Percentiles rank a stretch among this genome's conserved stretches.
Evolutionary conservation across 805 yeast genomes (phyloP).

Genomic region (Zygotorulaspora danielsina): DNA sequence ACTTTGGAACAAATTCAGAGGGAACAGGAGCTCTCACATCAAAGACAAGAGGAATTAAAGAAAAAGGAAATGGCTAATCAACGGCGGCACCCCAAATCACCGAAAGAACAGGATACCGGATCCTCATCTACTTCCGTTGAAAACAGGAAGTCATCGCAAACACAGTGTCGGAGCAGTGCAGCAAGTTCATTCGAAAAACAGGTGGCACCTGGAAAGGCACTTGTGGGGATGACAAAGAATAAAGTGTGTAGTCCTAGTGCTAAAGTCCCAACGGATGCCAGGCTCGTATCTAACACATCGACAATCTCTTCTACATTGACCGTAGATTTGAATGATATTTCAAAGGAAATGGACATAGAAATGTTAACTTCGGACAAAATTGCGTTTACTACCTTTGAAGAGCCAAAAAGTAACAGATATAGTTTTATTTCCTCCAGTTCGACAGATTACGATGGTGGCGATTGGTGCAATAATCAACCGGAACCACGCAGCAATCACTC

Average conservation of each 20-base stretch:
- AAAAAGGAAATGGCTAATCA: not conserved
- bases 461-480: conserved; percentile 16
- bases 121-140: not conserved
- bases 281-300: conserved; percentile 10
- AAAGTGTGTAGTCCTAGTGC: not conserved
- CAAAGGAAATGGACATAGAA: conserved; percentile 22
- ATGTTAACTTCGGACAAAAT: conserved; percentile 19
- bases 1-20: conserved; percentile 22
- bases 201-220: too few relatives aligned
- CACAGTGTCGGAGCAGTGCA: conserved; percentile 13
- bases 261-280: not conserved
- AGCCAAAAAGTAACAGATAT: conserved; percentile 24
- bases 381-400: conserved; percentile 20
- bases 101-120: not conserved
- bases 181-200: conserved; percentile 16
- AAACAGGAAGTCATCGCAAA: conserved; percentile 12
- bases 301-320: conserved; percentile 12
- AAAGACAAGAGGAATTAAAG: conserved; percentile 1
- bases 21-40: conserved; percentile 8
- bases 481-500: conserved; percentile 9
- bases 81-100: not conserved
- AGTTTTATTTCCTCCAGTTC: conserved; percentile 34
- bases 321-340: conserved; percentile 13
- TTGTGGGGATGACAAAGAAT: conserved; percentile 7
- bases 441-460: conserved; percentile 28